Evolutionary conservation across 371 early-diverging fungal genomes (phyloP).

Genomic region (Apophysomyces elegans): DNA sequence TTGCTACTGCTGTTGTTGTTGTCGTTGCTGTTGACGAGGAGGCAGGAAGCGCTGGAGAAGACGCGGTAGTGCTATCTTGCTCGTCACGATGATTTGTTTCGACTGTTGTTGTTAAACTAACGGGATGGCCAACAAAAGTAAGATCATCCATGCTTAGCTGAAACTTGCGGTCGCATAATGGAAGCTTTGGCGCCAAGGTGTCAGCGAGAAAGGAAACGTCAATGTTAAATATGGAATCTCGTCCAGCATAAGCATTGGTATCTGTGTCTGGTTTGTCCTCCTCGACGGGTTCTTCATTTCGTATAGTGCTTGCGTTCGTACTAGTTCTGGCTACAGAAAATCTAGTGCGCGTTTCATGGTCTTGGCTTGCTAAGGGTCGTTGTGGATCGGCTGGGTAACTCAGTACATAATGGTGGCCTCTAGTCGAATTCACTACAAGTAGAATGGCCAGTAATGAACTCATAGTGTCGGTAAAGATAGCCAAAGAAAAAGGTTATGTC

Average conservation of each 20-base stretch:
- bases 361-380: slow-evolving; percentile 22
- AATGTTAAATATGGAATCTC: slow-evolving; percentile 66
- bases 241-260: slow-evolving; percentile 35
- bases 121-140: slow-evolving; percentile 77
- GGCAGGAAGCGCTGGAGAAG: slow-evolving; percentile 15
- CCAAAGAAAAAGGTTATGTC: not conserved
- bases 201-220: slow-evolving; percentile 73
- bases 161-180: slow-evolving; percentile 76
- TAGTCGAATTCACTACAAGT: slow-evolving; percentile 69
- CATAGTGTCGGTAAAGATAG: slow-evolving; percentile 18
- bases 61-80: slow-evolving; percentile 16
- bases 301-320: not conserved
- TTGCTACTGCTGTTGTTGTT: not conserved
- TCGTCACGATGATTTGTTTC: slow-evolving; percentile 22
- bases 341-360: slow-evolving; percentile 7
- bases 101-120: slow-evolving; percentile 57
- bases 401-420: slow-evolving; percentile 75
- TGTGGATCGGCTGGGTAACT: slow-evolving; percentile 64
- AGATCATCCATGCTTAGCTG: slow-evolving; percentile 81
- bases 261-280: slow-evolving; percentile 8
- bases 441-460: slow-evolving; percentile 59
- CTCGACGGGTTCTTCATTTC: slow-evolving; percentile 4
- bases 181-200: slow-evolving; percentile 74
- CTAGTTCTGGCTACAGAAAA: slow-evolving; percentile 17
- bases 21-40: slow-evolving; percentile 19